These are phyloP conservation scores for Calocera cornea DNA, from an alignment of 768 basidiomycete species.

Conservation along the genomic window DNA sequence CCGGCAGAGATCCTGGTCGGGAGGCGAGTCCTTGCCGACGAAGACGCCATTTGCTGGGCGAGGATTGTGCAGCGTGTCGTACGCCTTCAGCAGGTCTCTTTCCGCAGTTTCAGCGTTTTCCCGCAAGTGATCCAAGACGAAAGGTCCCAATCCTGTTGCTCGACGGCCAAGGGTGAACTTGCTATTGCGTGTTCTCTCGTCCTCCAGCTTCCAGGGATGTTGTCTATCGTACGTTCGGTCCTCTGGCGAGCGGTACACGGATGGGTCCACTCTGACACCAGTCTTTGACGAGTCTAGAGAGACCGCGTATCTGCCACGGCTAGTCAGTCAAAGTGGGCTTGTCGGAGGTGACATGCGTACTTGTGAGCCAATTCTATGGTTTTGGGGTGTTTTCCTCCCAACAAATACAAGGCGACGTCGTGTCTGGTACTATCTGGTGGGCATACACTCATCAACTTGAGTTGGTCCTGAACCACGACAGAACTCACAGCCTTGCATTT, in stretches of 20 bases:
- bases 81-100: background rate
- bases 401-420: conserved; percentile 38
- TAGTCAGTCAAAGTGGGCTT: background rate
- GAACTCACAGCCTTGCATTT: conserved; percentile 4
- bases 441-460: background rate
- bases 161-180: background rate
- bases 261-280: conserved; percentile 33
- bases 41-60: background rate
- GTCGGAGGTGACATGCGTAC: conserved; percentile 26
- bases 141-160: background rate
- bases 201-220: background rate
- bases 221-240: conserved; percentile 18
- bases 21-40: background rate
- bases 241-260: conserved; percentile 20
- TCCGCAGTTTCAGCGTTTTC: background rate
- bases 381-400: conserved; percentile 37
- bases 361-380: conserved; percentile 45
- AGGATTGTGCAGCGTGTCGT: background rate
- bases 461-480: conserved; percentile 34
- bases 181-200: background rate
- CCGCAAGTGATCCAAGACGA: background rate
- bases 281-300: conserved; percentile 50
- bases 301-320: conserved; percentile 33
- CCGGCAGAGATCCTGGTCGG: background rate
- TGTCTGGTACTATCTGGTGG: conserved; percentile 33